phyloP scores from a whole-genome alignment of 306 rosid genomes.

The Abrus precatorius region DNA sequence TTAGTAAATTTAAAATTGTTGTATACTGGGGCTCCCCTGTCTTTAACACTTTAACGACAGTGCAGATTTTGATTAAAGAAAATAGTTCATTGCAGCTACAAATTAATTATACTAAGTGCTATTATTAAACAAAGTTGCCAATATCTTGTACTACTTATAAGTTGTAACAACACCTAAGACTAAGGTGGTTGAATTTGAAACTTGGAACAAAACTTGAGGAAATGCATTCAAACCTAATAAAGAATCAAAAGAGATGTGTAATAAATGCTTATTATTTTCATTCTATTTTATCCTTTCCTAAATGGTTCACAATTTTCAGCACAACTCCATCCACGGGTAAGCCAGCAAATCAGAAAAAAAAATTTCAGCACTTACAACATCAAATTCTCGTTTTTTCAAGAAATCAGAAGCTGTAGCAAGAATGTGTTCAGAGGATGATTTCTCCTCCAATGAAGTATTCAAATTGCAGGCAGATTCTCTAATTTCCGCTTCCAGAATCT shows the following conservation, averaged over 20 bases:
- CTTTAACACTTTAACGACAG: not conserved
- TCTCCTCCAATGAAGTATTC: conserved; percentile 53
- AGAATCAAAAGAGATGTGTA: not conserved
- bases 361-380: conserved; percentile 58
- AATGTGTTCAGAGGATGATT: conserved; percentile 51
- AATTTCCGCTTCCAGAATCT: conserved; percentile 77
- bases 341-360: conserved; percentile 17
- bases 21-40: not conserved
- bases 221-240: conserved; percentile 1
- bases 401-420: conserved; percentile 48
- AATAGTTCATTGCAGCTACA: not conserved
- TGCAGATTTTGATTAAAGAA: not conserved
- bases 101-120: not conserved
- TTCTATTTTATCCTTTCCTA: conserved; percentile 2
- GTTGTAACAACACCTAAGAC: too few species aligned
- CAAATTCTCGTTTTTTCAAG: conserved; percentile 56
- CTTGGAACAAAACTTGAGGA: conserved; percentile 8
- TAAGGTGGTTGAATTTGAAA: not conserved
- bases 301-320: conserved; percentile 3
- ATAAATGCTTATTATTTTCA: not conserved
- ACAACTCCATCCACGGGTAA: not conserved
- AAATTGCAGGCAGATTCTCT: conserved; percentile 59
- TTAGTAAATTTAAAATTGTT: not conserved
- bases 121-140: not conserved
- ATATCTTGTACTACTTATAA: not conserved